Conservation (phyloP, 2,329 filamentous ascomycete genomes). For the Exophiala calicioides region DNA sequence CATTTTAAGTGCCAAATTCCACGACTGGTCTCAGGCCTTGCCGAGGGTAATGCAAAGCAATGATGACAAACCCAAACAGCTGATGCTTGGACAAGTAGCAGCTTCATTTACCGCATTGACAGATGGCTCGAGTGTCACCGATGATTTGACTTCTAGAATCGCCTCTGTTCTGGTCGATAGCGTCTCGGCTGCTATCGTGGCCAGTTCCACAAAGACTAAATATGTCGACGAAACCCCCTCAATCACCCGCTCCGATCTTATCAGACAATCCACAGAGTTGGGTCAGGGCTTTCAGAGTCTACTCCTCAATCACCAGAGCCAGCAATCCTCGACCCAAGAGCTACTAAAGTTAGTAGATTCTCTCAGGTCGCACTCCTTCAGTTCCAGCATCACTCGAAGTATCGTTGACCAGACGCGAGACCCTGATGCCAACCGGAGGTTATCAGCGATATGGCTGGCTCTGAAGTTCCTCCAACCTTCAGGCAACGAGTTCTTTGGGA, state of each 20-base stretch:
- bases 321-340: conserved; percentile 55
- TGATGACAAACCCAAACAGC: conserved; percentile 75
- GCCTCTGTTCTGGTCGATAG: conserved; percentile 73
- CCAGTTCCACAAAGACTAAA: conserved; percentile 18
- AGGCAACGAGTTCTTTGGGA: conserved; percentile 48
- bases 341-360: conserved; percentile 63
- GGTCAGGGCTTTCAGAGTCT: conserved; percentile 19
- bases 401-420: conserved; percentile 66
- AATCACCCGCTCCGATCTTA: conserved; percentile 9
- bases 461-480: conserved; percentile 64
- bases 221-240: conserved; percentile 15
- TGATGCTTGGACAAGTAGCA: conserved; percentile 73
- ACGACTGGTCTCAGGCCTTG: conserved; percentile 79
- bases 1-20: conserved; percentile 68
- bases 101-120: conserved; percentile 69
- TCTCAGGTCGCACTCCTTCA: conserved; percentile 48
- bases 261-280: conserved; percentile 1
- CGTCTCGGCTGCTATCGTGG: conserved; percentile 54
- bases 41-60: conserved; percentile 79
- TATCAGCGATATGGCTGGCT: conserved; percentile 79
- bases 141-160: conserved; percentile 67
- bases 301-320: conserved; percentile 29
- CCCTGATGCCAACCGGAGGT: conserved; percentile 58
- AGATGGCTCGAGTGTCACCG: conserved; percentile 63
- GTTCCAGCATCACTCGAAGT: conserved; percentile 58